These are phyloP conservation scores for Fomitopsis betulina DNA, from an alignment of 1,284 basidiomycete species.

Conservation along the genomic window DNA sequence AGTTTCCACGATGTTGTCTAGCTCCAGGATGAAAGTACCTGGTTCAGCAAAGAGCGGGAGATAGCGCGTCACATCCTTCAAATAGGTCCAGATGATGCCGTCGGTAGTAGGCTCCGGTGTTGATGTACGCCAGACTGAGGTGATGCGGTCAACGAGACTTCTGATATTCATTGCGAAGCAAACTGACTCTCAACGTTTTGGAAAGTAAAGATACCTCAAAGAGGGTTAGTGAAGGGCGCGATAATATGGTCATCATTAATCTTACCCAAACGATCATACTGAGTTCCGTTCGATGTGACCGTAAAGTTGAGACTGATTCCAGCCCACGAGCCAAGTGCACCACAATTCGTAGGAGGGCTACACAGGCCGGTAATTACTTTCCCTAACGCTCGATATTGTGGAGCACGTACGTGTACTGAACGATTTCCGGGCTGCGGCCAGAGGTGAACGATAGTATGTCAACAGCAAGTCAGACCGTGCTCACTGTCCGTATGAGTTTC, in stretches of 20 bases:
- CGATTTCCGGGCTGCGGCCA: constrained; percentile 53
- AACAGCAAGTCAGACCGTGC: constrained; percentile 18
- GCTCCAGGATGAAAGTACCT: constrained; percentile 66
- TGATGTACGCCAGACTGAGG: constrained; percentile 69
- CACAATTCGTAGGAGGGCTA: constrained; percentile 71
- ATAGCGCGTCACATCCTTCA: constrained; percentile 73
- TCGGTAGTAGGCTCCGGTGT: constrained; percentile 69
- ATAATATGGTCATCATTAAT: not conserved
- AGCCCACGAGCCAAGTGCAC: constrained; percentile 69
- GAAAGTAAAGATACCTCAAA: constrained; percentile 55
- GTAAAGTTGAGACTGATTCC: constrained; percentile 72
- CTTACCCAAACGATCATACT: constrained; percentile 63
- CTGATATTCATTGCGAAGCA: not conserved
- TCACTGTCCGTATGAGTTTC: constrained; percentile 63
- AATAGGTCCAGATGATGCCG: constrained; percentile 76
- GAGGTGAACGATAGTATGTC: constrained; percentile 2
- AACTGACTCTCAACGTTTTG: constrained; percentile 68
- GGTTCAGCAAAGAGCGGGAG: constrained; percentile 62
- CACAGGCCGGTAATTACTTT: not conserved
- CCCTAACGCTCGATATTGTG: not conserved
- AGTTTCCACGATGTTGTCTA: constrained; percentile 62
- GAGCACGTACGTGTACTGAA: constrained; percentile 53
- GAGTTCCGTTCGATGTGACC: constrained; percentile 74
- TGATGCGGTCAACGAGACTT: not conserved
- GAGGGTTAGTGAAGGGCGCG: not conserved